These are phyloP conservation scores for Nemania diffusa DNA, from an alignment of 2,329 filamentous ascomycete genomes.

Conservation along the genomic window DNA sequence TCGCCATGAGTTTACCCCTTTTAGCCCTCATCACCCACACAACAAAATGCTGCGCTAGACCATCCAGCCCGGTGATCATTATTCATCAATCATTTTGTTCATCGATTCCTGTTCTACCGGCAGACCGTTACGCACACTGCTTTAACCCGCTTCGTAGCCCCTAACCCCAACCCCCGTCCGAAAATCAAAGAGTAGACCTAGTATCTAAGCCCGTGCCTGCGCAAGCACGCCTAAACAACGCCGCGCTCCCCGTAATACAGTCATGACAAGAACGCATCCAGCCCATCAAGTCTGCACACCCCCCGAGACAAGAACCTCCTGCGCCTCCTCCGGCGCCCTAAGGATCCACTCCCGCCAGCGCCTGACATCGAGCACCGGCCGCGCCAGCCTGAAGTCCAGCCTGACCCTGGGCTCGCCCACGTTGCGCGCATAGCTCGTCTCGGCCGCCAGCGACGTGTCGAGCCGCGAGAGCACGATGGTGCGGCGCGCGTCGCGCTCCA, in stretches of 20 bases:
- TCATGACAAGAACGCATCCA: neutral
- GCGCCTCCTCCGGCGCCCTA: constrained; percentile 14
- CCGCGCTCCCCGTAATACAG: neutral
- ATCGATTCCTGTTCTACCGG: no score
- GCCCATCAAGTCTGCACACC: neutral
- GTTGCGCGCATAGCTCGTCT: neutral
- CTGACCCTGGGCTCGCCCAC: constrained; percentile 1
- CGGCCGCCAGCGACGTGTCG: neutral
- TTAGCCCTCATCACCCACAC: no score
- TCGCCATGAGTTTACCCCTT: no score
- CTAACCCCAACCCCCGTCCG: no score
- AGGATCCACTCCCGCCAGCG: constrained; percentile 35
- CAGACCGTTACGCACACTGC: no score
- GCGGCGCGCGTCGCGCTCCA: constrained; percentile 1
- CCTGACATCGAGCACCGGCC: constrained; percentile 23
- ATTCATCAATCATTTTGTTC: no score
- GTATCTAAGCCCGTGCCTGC: no score
- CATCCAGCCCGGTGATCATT: no score
- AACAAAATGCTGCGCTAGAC: no score
- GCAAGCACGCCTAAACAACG: no score
- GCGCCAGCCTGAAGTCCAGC: constrained; percentile 19
- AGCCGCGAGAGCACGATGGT: constrained; percentile 32
- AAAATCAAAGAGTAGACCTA: no score
- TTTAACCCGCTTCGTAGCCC: no score
- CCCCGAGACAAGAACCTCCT: neutral